Evolutionary conservation across 257 asterid species (phyloP).

Genomic region (Gynochthodes officinalis): DNA sequence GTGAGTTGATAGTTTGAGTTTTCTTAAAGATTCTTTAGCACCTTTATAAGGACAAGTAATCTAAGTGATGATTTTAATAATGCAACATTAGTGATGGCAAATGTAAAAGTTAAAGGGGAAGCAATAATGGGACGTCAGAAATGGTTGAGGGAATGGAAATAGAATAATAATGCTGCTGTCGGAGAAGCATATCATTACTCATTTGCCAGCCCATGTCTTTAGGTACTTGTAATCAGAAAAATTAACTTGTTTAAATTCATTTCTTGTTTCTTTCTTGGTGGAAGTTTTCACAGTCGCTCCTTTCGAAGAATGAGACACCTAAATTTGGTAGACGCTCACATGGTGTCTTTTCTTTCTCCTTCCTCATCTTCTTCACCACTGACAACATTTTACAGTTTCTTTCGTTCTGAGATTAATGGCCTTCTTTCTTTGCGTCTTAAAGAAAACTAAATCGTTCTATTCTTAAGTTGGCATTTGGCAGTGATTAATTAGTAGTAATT

Average conservation of each 20-base stretch:
- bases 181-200: conserved; percentile 4
- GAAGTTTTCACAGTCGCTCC: conserved; percentile 9
- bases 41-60: conserved; percentile 37
- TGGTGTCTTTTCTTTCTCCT: conserved; percentile 20
- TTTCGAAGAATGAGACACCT: conserved; percentile 24
- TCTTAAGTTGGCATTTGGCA: no score
- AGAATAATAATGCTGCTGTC: conserved; percentile 31
- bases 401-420: no score
- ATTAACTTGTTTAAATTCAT: conserved; percentile 29
- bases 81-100: conserved; percentile 6
- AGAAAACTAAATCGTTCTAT: no score
- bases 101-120: conserved; percentile 8
- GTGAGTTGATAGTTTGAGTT: conserved; percentile 32
- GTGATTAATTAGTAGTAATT: background rate
- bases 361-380: conserved; percentile 22
- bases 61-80: conserved; percentile 30
- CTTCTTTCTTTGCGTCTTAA: no score
- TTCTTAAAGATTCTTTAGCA: conserved; percentile 41
- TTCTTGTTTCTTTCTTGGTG: conserved; percentile 25
- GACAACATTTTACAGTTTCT: no score
- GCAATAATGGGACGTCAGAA: conserved; percentile 15
- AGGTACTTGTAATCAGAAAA: conserved; percentile 10
- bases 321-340: conserved; percentile 29
- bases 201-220: conserved; percentile 26
- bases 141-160: conserved; percentile 24